These are phyloP conservation scores for Mycena olivaceomarginata DNA, from an alignment of 768 basidiomycete genomes.

Conservation along the genomic window DNA sequence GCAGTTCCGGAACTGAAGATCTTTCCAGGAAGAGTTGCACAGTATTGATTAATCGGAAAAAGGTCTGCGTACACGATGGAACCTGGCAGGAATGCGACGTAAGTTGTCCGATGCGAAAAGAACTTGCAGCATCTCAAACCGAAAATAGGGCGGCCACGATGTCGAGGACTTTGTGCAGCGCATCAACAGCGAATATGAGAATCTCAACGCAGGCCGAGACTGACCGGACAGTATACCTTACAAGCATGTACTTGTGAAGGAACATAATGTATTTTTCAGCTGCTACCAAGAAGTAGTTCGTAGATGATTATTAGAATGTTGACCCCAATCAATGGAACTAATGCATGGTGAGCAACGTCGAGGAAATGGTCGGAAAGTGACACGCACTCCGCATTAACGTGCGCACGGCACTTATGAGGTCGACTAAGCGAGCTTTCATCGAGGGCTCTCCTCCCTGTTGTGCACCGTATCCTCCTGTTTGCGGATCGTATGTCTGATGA, in stretches of 20 bases:
- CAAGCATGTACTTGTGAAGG: neutral
- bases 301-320: conserved; percentile 93
- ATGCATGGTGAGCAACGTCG: conserved; percentile 36
- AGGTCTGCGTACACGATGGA: conserved; percentile 86
- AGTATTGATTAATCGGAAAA: conserved; percentile 80
- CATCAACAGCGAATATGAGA: conserved; percentile 86
- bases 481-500: conserved; percentile 79
- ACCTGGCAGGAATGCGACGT: conserved; percentile 90
- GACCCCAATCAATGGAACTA: conserved; percentile 93
- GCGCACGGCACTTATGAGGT: conserved; percentile 95
- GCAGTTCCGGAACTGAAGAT: conserved; percentile 28
- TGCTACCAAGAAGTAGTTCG: conserved; percentile 81
- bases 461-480: conserved; percentile 74
- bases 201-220: conserved; percentile 53
- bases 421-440: conserved; percentile 91
- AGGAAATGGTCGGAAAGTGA: conserved; percentile 17
- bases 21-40: conserved; percentile 88
- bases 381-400: conserved; percentile 97
- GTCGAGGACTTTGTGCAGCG: conserved; percentile 84
- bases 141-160: conserved; percentile 81
- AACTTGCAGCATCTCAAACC: conserved; percentile 20
- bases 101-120: conserved; percentile 37
- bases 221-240: conserved; percentile 7
- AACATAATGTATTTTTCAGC: conserved; percentile 39
- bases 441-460: conserved; percentile 74